Conservation (phyloP, 345 rosid species). For the Citrus sinensis region DNA sequence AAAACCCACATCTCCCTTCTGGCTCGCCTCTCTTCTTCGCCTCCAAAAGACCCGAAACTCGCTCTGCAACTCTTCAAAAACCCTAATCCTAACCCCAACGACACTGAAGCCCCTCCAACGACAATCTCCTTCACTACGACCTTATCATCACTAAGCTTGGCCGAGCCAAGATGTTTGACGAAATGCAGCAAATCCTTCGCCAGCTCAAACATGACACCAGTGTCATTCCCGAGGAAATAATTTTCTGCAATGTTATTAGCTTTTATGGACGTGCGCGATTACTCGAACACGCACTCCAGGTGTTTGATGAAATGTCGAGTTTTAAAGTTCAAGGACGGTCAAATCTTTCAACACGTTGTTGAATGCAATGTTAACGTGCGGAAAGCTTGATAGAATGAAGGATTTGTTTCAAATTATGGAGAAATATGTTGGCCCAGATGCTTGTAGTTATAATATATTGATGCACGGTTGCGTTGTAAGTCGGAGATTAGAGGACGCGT, state of each 20-base stretch:
- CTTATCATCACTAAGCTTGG: conserved; percentile 79
- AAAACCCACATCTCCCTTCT: no score
- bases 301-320: conserved; percentile 67
- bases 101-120: conserved; percentile 7
- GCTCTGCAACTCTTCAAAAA: conserved; percentile 58
- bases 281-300: conserved; percentile 39
- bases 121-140: conserved; percentile 69
- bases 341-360: conserved; percentile 57
- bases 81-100: conserved; percentile 26
- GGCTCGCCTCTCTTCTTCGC: no score
- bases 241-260: conserved; percentile 60
- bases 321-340: conserved; percentile 54
- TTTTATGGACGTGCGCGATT: conserved; percentile 57
- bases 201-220: conserved; percentile 53
- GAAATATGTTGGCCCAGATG: conserved; percentile 44
- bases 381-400: conserved; percentile 37
- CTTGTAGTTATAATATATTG: conserved; percentile 72
- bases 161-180: conserved; percentile 65
- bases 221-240: conserved; percentile 44
- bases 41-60: conserved; percentile 43
- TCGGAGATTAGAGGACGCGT: conserved; percentile 46
- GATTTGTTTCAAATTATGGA: conserved; percentile 35
- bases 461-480: conserved; percentile 37
- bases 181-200: conserved; percentile 56
- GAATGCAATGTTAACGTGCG: conserved; percentile 14